Evolutionary conservation across 352 stramenopile genomes (phyloP), one percentile per base, ranked within the genome.

Genomic region (Thalassiosira hispida): DNA sequence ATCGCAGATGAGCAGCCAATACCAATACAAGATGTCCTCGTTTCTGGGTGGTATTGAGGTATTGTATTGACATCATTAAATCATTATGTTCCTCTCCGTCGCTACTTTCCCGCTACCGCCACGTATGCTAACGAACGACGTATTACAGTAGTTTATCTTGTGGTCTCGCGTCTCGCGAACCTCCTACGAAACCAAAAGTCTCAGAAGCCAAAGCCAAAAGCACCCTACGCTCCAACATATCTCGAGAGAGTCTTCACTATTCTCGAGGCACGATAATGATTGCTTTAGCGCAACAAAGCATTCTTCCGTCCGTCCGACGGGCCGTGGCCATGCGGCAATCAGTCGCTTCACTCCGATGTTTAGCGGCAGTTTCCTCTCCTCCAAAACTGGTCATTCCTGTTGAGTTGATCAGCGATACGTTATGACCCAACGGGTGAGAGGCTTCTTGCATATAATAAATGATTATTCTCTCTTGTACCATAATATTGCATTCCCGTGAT

Each of bases 401-500:
- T 35, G 88, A 93, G 69, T 77, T 93, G 11, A 40, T 94, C 40
- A 86, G 70, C 7, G 89, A 94, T 75, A 92, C 89, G 18, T 71
- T 94, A 57, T 94, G 89, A 94, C 89, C 88, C 38, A 93, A 92
- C 52, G 84, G 72, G 55, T 76, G 49, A 53, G 56, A 18, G 23
- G 14, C 22, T 55, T 18, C n/a, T n/a, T n/a, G n/a, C n/a, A n/a
- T n/a, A n/a, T n/a, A n/a, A n/a, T n/a, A n/a, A 38, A 38, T 8
- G 31, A 38, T 38, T 38, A n/a, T 29, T 5, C 31, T 59, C 51
- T 33, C 23, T 27, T 59, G 14, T n/a, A 56, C 9, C 6, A 56
- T 22, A 9, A 11, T 56, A 11, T 6, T 23, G 14, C 18, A 59
- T 72, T 61, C 31, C 16, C 16, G 9, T 52, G n/a, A n/a, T n/a